Conservation (phyloP, 345 rosid genomes). For the Sisymbrium altissimum region DNA sequence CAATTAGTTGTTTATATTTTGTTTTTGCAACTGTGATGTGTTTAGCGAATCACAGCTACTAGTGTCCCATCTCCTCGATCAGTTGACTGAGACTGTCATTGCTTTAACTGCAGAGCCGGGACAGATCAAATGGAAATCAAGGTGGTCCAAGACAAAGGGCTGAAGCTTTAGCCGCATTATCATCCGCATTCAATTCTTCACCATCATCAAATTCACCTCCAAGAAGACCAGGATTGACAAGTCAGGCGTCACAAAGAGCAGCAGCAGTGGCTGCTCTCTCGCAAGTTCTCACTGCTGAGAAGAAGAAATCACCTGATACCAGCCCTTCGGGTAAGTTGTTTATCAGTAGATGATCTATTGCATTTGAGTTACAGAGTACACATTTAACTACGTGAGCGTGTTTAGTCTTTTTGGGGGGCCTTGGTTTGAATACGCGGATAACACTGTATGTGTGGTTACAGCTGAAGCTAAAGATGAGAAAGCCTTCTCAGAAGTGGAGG, state of each 20-base stretch:
- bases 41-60: not conserved
- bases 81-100: slow-evolving; percentile 8
- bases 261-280: slow-evolving; percentile 99
- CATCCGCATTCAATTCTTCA: slow-evolving; percentile 69
- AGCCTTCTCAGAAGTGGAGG: slow-evolving; percentile 49
- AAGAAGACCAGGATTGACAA: slow-evolving; percentile 38
- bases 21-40: not conserved
- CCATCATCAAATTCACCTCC: slow-evolving; percentile 47
- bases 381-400: not conserved
- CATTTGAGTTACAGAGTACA: not conserved
- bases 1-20: not conserved
- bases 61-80: not conserved
- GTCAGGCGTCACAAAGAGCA: slow-evolving; percentile 83
- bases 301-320: slow-evolving; percentile 56
- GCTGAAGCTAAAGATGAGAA: slow-evolving; percentile 47
- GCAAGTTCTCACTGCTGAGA: slow-evolving; percentile 82
- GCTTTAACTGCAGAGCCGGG: slow-evolving; percentile 40
- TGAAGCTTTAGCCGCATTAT: slow-evolving; percentile 78
- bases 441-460: slow-evolving; percentile 15
- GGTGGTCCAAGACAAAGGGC: slow-evolving; percentile 80
- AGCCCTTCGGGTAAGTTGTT: slow-evolving; percentile 46
- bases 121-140: slow-evolving; percentile 60
- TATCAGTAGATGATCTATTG: not conserved
- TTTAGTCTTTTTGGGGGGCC: not conserved
- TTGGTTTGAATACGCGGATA: not conserved